These are phyloP conservation scores for Penicillium dipodomyicola DNA, from an alignment of 495 filamentous ascomycete species.

Conservation along the genomic window DNA sequence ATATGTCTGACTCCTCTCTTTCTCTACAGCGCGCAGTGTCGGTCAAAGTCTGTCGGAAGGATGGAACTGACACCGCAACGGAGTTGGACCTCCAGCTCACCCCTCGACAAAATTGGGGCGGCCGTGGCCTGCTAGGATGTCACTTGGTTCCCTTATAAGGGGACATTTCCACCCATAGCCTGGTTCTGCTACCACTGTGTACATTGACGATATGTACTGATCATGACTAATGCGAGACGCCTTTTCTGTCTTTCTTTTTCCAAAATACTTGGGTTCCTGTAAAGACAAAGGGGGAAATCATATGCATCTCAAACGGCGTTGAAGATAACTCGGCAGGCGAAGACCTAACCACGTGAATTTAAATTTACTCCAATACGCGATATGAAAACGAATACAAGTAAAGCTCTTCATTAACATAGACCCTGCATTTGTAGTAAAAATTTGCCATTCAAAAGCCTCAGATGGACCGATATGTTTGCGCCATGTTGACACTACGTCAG, in stretches of 20 bases:
- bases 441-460: not conserved
- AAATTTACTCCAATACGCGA: not conserved
- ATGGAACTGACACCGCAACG: conserved; percentile 36
- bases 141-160: conserved; percentile 71
- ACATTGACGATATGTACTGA: conserved; percentile 7
- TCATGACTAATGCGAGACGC: conserved; percentile 17
- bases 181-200: not conserved
- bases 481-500: conserved; percentile 28
- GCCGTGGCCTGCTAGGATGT: conserved; percentile 82
- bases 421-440: not conserved
- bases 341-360: not conserved
- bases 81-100: conserved; percentile 68
- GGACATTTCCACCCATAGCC: not conserved
- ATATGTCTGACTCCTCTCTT: conserved; percentile 21
- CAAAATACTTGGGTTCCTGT: not conserved
- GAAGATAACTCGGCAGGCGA: not conserved
- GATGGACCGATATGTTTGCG: too few relatives aligned
- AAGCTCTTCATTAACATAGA: not conserved
- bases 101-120: conserved; percentile 81
- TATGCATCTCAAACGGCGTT: not conserved
- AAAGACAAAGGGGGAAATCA: not conserved
- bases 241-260: not conserved
- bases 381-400: not conserved
- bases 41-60: conserved; percentile 64
- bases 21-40: conserved; percentile 55